Conservation (phyloP, 2,329 filamentous ascomycete species). For the Rutstroemia sp. region DNA sequence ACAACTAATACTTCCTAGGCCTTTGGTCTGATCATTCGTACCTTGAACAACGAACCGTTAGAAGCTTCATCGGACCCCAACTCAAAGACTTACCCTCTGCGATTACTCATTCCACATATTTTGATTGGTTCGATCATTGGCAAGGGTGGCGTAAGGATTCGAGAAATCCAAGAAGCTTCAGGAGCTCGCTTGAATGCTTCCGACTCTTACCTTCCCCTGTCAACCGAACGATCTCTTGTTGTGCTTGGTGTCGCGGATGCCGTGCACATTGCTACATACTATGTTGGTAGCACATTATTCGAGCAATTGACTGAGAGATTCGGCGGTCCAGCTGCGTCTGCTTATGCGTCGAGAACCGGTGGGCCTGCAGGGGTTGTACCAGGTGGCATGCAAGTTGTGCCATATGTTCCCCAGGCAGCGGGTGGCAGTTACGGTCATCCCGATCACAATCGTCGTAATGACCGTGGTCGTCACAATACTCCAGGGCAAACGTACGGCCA, state of each 20-base stretch:
- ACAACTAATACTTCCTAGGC: constrained; percentile 47
- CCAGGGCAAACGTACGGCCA: constrained; percentile 68
- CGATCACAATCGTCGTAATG: constrained; percentile 74
- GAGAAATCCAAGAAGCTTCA: constrained; percentile 96
- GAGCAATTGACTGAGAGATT: constrained; percentile 97
- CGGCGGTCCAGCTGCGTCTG: constrained; percentile 91
- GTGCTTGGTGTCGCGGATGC: constrained; percentile 97
- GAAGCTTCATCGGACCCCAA: constrained; percentile 81
- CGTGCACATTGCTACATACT: constrained; percentile 98
- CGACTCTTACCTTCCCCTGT: constrained; percentile 87
- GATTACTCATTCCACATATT: constrained; percentile 91
- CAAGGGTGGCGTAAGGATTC: constrained; percentile 90
- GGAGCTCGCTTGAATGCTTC: constrained; percentile 95
- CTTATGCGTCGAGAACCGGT: constrained; percentile 91
- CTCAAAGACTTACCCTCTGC: constrained; percentile 95
- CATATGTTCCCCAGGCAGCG: constrained; percentile 88
- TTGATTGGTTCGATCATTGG: constrained; percentile 98
- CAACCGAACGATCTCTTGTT: constrained; percentile 93
- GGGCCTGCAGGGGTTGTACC: constrained; percentile 89
- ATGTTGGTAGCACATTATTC: constrained; percentile 93
- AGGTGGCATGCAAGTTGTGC: constrained; percentile 98
- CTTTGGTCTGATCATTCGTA: constrained; percentile 96
- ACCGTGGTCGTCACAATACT: constrained; percentile 66
- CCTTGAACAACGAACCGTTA: constrained; percentile 92
- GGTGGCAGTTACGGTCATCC: constrained; percentile 88